Conservation (phyloP, 768 basidiomycete species). For the Mycena olivaceomarginata region DNA sequence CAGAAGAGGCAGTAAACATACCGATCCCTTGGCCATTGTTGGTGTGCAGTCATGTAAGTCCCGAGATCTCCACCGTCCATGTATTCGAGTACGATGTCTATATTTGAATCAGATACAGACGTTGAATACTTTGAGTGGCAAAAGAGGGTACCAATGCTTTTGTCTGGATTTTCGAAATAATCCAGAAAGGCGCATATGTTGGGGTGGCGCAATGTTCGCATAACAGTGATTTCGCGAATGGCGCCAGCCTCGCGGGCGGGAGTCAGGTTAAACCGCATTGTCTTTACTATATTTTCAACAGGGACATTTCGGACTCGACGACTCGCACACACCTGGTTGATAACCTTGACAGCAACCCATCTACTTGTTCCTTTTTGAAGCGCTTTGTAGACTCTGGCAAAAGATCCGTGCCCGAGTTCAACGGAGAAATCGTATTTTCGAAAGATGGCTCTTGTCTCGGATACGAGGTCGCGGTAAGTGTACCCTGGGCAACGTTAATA, state of each 20-base stretch:
- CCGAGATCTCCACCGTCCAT: conserved; percentile 81
- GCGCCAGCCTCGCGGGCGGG: not conserved
- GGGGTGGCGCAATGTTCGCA: conserved; percentile 71
- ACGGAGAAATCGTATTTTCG: conserved; percentile 63
- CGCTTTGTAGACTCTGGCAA: conserved; percentile 92
- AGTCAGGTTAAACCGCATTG: conserved; percentile 18
- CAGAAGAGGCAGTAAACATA: conserved; percentile 53
- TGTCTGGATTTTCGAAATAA: conserved; percentile 68
- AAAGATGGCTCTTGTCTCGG: conserved; percentile 8
- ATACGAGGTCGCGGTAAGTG: conserved; percentile 32
- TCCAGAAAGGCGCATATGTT: conserved; percentile 80
- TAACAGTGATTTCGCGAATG: conserved; percentile 73
- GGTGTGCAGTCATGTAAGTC: conserved; percentile 68
- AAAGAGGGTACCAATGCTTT: conserved; percentile 58
- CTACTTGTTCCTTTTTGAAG: conserved; percentile 81
- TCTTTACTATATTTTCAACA: conserved; percentile 6
- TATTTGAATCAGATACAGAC: conserved; percentile 36
- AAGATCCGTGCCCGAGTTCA: conserved; percentile 92
- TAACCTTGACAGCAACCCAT: conserved; percentile 93
- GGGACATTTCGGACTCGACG: not conserved
- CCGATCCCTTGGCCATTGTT: conserved; percentile 13
- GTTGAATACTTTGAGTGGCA: conserved; percentile 29
- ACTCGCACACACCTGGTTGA: conserved; percentile 63
- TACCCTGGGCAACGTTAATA: conserved; percentile 24
- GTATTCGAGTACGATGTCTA: conserved; percentile 77